phyloP scores from a whole-genome alignment of 805 yeast species.

The Ogataea corticis region DNA sequence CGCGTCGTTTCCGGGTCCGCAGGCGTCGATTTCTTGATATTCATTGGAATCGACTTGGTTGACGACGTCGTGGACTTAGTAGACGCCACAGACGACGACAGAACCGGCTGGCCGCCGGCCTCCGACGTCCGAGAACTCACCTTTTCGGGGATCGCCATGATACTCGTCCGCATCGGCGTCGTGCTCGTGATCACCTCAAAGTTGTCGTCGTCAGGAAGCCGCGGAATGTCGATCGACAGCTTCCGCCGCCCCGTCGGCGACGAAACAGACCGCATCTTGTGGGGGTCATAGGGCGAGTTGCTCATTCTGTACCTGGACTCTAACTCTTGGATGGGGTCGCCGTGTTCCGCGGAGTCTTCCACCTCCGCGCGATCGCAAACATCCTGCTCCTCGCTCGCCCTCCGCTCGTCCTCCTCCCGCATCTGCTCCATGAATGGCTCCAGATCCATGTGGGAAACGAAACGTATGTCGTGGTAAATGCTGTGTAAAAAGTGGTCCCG shows the following conservation, averaged over 20 bases:
- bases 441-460: slow-evolving; percentile 4
- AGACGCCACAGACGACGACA: slow-evolving; percentile 27
- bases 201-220: slow-evolving; percentile 29
- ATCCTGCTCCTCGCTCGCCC: background rate
- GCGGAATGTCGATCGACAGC: slow-evolving; percentile 25
- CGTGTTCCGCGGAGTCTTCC: background rate
- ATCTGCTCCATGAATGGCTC: slow-evolving; percentile 8
- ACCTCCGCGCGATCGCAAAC: background rate
- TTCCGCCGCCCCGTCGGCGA: slow-evolving; percentile 10
- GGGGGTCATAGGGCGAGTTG: background rate
- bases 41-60: slow-evolving; percentile 25
- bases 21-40: slow-evolving; percentile 40
- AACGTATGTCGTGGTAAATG: too few relatives aligned
- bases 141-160: slow-evolving; percentile 21
- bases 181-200: slow-evolving; percentile 23
- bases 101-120: slow-evolving; percentile 4
- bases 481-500: too few relatives aligned
- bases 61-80: slow-evolving; percentile 18
- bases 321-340: background rate
- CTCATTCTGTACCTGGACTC: background rate
- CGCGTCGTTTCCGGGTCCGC: slow-evolving; percentile 54
- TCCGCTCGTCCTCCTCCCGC: slow-evolving; percentile 2
- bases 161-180: slow-evolving; percentile 18
- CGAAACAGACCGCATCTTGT: background rate
- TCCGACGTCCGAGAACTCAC: slow-evolving; percentile 1